phyloP scores from a whole-genome alignment of 2,329 filamentous ascomycete genomes.

The Fusarium sp. region DNA sequence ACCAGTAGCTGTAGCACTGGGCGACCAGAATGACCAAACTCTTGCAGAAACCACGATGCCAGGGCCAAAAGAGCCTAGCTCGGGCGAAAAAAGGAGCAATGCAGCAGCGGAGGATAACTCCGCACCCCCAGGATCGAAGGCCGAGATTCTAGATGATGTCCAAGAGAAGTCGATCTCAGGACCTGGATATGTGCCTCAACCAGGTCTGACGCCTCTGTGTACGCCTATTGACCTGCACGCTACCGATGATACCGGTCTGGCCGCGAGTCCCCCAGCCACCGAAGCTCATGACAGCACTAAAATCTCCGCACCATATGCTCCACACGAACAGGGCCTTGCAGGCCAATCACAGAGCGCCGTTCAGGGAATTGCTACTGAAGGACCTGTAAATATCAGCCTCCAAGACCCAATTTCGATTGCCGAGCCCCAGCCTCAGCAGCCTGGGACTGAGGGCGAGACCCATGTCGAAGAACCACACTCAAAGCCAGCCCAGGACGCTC shows the following conservation, averaged over 20 bases:
- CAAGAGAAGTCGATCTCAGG: conserved; percentile 1
- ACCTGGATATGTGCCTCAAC: not conserved
- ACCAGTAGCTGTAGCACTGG: conserved; percentile 14
- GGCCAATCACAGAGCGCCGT: conserved; percentile 20
- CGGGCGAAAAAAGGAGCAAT: conserved; percentile 16
- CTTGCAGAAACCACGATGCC: conserved; percentile 37
- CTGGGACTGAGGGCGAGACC: conserved; percentile 3
- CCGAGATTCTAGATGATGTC: conserved; percentile 12
- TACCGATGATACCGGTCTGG: not conserved
- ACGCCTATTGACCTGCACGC: not conserved
- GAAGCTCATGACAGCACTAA: not conserved
- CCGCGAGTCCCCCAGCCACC: not conserved
- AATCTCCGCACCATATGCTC: not conserved
- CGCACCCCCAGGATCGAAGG: conserved; percentile 12
- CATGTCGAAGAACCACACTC: not conserved
- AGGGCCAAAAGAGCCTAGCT: conserved; percentile 22
- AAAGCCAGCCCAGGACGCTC: conserved; percentile 1
- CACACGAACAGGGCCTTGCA: conserved; percentile 4
- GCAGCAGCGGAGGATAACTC: conserved; percentile 4
- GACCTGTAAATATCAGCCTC: conserved; percentile 11
- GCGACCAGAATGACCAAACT: conserved; percentile 16
- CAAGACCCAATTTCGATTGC: conserved; percentile 3
- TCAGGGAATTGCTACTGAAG: not conserved
- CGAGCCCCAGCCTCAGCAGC: conserved; percentile 10
- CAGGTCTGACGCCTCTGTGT: not conserved